These are phyloP conservation scores for Trametes coccinea DNA, from an alignment of 768 basidiomycete species.

Conservation along the genomic window DNA sequence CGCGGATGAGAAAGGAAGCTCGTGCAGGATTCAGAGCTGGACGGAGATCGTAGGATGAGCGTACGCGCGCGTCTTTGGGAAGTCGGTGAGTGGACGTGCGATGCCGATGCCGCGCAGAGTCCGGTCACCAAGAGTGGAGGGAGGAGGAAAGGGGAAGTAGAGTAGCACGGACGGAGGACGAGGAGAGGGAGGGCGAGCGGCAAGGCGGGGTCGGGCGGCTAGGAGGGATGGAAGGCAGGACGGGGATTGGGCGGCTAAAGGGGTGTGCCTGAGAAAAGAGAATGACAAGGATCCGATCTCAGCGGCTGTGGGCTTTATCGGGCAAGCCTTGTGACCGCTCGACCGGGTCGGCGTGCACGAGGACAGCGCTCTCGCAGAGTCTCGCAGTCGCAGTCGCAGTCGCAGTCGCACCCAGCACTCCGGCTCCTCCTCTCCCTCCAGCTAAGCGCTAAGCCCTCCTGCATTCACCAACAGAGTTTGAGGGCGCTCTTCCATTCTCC, in stretches of 20 bases:
- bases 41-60: background rate
- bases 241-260: slow-evolving; percentile 18
- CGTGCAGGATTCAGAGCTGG: no score
- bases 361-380: slow-evolving; percentile 1
- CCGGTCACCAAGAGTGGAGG: background rate
- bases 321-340: slow-evolving; percentile 22
- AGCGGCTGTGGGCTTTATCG: slow-evolving; percentile 25
- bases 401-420: no score
- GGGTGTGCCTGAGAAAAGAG: slow-evolving; percentile 23
- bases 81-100: background rate
- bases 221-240: slow-evolving; percentile 8
- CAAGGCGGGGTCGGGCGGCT: background rate
- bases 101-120: background rate
- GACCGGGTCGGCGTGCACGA: slow-evolving; percentile 15
- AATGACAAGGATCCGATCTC: slow-evolving; percentile 27
- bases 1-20: background rate
- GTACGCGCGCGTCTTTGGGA: background rate
- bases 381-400: no score
- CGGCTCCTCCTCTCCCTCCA: background rate
- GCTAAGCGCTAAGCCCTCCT: background rate
- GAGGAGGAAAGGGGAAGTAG: background rate
- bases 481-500: slow-evolving; percentile 24
- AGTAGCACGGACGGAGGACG: background rate
- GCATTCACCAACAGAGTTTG: slow-evolving; percentile 13
- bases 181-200: background rate